Conservation (phyloP, 805 yeast species). For the Ogataea minuta region DNA sequence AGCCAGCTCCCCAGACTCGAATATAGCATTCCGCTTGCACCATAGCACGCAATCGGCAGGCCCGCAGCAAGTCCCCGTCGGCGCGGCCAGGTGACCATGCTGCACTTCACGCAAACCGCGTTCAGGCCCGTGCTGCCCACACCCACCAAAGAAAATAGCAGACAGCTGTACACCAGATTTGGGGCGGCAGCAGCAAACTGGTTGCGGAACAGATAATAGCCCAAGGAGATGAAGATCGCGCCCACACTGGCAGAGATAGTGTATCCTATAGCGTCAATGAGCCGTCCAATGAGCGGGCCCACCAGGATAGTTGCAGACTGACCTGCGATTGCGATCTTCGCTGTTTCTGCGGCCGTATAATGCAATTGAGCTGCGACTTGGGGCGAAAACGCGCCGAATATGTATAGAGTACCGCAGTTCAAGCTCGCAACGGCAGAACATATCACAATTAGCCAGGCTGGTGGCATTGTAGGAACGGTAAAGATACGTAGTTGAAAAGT, state of each 20-base stretch:
- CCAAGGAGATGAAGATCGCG: conserved; percentile 45
- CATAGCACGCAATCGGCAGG: conserved; percentile 71
- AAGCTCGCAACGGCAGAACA: conserved; percentile 32
- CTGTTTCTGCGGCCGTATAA: conserved; percentile 61
- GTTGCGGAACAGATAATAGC: conserved; percentile 53
- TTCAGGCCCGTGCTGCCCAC: conserved; percentile 66
- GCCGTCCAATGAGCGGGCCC: conserved; percentile 66
- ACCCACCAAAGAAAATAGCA: conserved; percentile 57
- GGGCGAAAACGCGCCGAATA: conserved; percentile 76
- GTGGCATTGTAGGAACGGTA: too few relatives aligned
- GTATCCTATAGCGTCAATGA: conserved; percentile 65
- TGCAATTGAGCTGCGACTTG: conserved; percentile 60
- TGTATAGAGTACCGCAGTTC: conserved; percentile 70
- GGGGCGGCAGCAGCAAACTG: conserved; percentile 46
- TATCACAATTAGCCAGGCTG: conserved; percentile 17
- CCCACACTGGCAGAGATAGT: conserved; percentile 51
- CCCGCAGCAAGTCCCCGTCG: conserved; percentile 73
- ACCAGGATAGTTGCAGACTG: conserved; percentile 59
- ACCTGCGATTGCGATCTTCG: conserved; percentile 65
- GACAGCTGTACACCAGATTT: conserved; percentile 41
- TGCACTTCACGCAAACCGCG: conserved; percentile 66
- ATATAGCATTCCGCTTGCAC: conserved; percentile 68
- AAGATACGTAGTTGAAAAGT: too few relatives aligned
- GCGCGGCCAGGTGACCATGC: conserved; percentile 67
- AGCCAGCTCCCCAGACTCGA: conserved; percentile 53